phyloP scores from a whole-genome alignment of 2,329 filamentous ascomycete species.

The Tolypocladium cylindrosporum region DNA sequence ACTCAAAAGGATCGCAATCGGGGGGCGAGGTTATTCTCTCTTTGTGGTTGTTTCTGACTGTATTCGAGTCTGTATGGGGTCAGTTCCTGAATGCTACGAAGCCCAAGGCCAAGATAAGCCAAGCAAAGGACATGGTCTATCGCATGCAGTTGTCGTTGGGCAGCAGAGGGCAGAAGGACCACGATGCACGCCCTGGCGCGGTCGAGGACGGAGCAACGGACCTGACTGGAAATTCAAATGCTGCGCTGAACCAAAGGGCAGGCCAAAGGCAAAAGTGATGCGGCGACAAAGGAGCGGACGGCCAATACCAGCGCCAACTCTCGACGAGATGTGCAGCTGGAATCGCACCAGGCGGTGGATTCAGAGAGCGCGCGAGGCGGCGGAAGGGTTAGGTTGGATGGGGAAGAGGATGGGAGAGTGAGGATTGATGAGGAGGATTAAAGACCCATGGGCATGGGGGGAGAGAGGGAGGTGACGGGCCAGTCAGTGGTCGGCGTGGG shows the following conservation, averaged over 20 bases:
- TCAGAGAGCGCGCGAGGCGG: constrained; percentile 6
- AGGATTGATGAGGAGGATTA: constrained; percentile 5
- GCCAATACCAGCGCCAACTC: constrained; percentile 48
- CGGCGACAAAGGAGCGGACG: constrained; percentile 43
- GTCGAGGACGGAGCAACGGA: constrained; percentile 8
- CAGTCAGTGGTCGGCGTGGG: background rate
- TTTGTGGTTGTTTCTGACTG: background rate
- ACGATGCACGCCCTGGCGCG: constrained; percentile 1
- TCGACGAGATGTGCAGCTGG: constrained; percentile 39
- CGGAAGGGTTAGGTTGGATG: constrained; percentile 4
- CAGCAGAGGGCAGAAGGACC: background rate
- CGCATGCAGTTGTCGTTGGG: background rate
- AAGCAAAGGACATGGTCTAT: background rate
- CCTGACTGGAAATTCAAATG: constrained; percentile 12
- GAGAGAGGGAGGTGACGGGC: constrained; percentile 2
- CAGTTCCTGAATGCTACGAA: background rate
- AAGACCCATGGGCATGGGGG: constrained; percentile 2
- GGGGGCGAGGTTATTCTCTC: background rate
- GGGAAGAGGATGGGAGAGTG: constrained; percentile 2
- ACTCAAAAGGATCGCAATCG: background rate
- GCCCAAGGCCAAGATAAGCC: background rate
- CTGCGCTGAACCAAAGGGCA: constrained; percentile 12
- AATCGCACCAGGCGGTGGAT: constrained; percentile 38
- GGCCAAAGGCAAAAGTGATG: constrained; percentile 19
- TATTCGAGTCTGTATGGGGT: background rate